Conservation (phyloP, 495 filamentous ascomycete genomes). For the Sordaria brevicollis region DNA sequence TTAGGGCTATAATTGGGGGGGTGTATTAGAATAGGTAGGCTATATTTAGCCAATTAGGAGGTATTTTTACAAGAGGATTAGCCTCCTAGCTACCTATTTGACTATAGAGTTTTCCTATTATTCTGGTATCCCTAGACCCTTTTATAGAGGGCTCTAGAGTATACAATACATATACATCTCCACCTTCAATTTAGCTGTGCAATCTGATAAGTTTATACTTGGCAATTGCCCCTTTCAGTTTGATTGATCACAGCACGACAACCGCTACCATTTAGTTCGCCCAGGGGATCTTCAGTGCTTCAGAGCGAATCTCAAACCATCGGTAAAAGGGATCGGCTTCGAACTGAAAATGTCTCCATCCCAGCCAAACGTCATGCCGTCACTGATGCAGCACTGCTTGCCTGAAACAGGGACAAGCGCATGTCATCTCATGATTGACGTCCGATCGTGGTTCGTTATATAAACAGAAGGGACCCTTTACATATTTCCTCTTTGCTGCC, state of each 20-base stretch:
- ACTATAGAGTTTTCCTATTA: no score
- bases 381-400: constrained; percentile 20
- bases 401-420: background rate
- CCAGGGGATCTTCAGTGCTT: background rate
- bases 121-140: no score
- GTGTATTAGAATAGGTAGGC: no score
- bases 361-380: constrained; percentile 7
- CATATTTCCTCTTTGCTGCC: background rate
- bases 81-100: no score
- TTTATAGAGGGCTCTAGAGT: no score
- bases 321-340: background rate
- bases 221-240: background rate
- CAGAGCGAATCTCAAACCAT: background rate
- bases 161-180: no score
- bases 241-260: background rate
- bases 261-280: background rate
- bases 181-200: no score
- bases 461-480: background rate
- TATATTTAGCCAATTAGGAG: no score
- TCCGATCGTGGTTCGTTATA: background rate
- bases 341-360: background rate
- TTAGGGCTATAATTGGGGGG: no score
- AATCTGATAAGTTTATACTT: background rate
- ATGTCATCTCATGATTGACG: background rate
- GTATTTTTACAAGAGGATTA: no score